A percentile compares a stretch with the other conserved stretches of the same genome.
These are phyloP conservation scores for Goffeauzyma gilvescens DNA, from an alignment of 768 basidiomycete species.

Conservation along the genomic window DNA sequence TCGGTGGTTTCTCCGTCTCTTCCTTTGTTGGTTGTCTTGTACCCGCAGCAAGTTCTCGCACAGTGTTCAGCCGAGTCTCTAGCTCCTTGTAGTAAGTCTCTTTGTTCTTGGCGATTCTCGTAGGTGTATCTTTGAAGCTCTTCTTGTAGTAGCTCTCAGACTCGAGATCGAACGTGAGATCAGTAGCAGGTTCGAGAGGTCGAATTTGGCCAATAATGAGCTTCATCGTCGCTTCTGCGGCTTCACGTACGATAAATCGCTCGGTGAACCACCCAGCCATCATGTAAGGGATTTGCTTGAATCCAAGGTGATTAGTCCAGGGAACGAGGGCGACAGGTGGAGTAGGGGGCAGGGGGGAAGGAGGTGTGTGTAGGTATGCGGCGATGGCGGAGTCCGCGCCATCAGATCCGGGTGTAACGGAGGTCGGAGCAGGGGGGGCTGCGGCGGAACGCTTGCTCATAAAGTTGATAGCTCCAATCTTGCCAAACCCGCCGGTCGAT, in stretches of 20 bases:
- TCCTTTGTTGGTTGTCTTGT: constrained; percentile 69
- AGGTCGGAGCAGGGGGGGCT: constrained; percentile 15
- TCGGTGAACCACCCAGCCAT: constrained; percentile 84
- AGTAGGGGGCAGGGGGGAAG: constrained; percentile 45
- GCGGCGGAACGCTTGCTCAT: too few species aligned
- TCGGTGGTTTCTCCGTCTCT: constrained; percentile 51
- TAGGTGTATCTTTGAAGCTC: constrained; percentile 19
- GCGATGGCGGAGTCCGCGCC: constrained; percentile 15
- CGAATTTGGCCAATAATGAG: constrained; percentile 49
- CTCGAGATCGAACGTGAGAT: constrained; percentile 54
- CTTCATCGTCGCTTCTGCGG: constrained; percentile 61
- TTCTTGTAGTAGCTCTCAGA: constrained; percentile 50
- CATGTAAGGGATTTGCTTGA: constrained; percentile 67
- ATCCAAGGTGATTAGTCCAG: constrained; percentile 44
- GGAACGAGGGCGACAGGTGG: constrained; percentile 46
- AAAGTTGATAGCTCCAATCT: too few species aligned
- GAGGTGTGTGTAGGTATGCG: constrained; percentile 37
- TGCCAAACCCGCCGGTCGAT: not conserved
- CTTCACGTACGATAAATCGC: constrained; percentile 55
- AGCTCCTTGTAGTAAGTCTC: constrained; percentile 55
- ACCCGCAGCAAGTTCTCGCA: constrained; percentile 55
- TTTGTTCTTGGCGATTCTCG: constrained; percentile 48
- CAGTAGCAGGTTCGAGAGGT: constrained; percentile 40
- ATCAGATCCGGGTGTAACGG: too few species aligned
- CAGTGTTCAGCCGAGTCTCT: constrained; percentile 45